Conservation (phyloP, 345 rosid genomes). For the Aegle marmelos region DNA sequence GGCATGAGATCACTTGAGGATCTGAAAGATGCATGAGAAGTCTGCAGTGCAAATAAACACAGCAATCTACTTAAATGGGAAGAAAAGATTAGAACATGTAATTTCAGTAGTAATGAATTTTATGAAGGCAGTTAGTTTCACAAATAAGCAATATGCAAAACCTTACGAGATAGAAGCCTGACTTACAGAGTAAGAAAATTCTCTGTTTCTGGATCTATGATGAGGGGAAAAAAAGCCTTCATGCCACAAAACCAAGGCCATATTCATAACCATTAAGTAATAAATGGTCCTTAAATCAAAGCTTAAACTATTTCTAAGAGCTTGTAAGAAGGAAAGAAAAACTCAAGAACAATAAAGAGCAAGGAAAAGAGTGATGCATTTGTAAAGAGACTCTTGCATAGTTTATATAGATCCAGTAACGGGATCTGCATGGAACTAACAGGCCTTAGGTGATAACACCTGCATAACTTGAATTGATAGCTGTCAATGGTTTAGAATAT, state of each 20-base stretch:
- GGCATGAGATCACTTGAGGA: neutral
- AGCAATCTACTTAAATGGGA: neutral
- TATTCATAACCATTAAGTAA: neutral
- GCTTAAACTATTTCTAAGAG: neutral
- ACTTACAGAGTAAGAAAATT: neutral
- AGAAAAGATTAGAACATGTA: neutral
- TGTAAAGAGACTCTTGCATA: conserved; percentile 1
- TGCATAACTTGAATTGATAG: neutral
- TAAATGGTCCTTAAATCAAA: neutral
- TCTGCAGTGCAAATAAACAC: neutral
- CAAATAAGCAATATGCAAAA: neutral
- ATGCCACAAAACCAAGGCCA: neutral
- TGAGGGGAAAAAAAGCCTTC: neutral
- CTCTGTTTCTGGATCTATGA: neutral
- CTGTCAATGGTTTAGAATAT: neutral
- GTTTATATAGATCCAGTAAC: neutral
- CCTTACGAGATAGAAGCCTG: neutral
- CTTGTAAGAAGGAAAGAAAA: neutral
- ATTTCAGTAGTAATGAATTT: neutral
- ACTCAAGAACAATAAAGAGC: neutral
- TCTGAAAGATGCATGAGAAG: neutral
- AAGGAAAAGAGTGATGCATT: neutral
- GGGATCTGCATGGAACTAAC: conserved; percentile 4
- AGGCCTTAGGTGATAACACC: conserved; percentile 2
- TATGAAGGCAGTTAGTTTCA: neutral